Evolutionary conservation across 2,329 filamentous ascomycete genomes (phyloP), one percentile per base, ranked within the genome.

Genomic region (Hyphodiscus sp.): DNA sequence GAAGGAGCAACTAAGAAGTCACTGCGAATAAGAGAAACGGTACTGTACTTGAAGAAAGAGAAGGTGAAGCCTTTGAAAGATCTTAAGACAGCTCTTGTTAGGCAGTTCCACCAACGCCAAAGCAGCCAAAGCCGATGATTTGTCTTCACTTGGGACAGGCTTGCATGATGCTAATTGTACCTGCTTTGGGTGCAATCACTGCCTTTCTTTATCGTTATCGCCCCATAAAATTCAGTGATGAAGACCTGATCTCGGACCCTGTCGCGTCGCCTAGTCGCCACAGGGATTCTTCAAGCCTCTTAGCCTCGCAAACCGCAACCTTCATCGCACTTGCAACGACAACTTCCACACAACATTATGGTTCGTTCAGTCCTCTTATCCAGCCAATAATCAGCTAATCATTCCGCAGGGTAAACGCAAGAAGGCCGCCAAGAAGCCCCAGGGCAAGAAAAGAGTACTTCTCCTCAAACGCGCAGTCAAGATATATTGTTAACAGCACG

Each of bases 321-420:
- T 6, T 10, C 33, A 15, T 13, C 11, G 13, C 16, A 38, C 2
- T 10, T n/a, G 13, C 13, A n/a, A 38, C 33, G 16, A 38, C 33
- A 38, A 38, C 11, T n/a, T 38, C 33, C 33, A n/a, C 11, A 38
- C 16, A 38, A n/a, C 33, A 38, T 10, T 10, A 38, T 38, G 33
- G 33, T n/a, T 6, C 33, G 11, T 38, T 38, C 33, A 4, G 4
- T 10, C 13, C 33, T 4, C 2, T 15, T 20, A 5, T 41, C 19
- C 10, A 44, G 4, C 41, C 8, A 41, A 15, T 47, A 48, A 41
- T 30, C 46, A 44, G 44, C 16, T 38, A 43, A 19, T n/a, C 33
- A 20, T 46, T 5, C 41, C 20, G 23, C 78, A 90, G 92, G 92
- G 92, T 58, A 96, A 96, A 79, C 89, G 92, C 71, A 96, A 95